Evolutionary conservation across 352 stramenopile genomes (phyloP).

Genomic region (Globisporangium lucens): DNA sequence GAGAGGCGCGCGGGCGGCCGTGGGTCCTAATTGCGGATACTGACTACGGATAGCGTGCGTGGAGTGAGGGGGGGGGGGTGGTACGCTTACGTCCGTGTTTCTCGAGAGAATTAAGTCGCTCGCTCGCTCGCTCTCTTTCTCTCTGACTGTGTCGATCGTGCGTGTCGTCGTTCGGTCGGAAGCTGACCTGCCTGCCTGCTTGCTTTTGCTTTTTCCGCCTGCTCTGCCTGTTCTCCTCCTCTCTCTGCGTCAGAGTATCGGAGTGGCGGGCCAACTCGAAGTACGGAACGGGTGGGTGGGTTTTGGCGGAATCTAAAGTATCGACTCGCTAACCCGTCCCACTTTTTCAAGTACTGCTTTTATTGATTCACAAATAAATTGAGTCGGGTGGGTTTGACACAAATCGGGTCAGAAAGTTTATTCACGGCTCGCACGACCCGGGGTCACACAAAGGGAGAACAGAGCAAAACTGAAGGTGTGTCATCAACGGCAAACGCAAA

Average conservation of each 20-base stretch:
- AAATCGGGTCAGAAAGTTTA: neutral
- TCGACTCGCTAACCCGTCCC: too few species aligned
- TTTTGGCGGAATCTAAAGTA: too few species aligned
- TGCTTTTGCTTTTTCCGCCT: slow-evolving; percentile 3
- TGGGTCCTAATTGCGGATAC: slow-evolving; percentile 3
- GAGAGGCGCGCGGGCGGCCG: neutral
- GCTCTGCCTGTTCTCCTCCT: slow-evolving; percentile 6
- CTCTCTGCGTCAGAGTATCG: slow-evolving; percentile 10
- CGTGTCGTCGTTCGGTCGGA: slow-evolving; percentile 13
- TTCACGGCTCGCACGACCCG: neutral
- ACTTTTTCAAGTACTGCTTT: too few species aligned
- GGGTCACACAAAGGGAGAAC: neutral
- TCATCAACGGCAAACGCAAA: neutral
- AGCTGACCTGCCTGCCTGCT: neutral
- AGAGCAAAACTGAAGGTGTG: slow-evolving; percentile 2
- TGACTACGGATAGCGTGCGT: neutral
- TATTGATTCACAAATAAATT: neutral
- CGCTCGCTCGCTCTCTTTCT: slow-evolving; percentile 6
- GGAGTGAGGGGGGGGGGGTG: neutral
- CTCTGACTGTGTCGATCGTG: slow-evolving; percentile 7
- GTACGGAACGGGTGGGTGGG: neutral
- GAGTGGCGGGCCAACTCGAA: slow-evolving; percentile 10
- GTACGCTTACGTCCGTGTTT: neutral
- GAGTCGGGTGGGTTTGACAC: neutral
- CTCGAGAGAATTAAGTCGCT: slow-evolving; percentile 11